phyloP scores from a whole-genome alignment of 148 eudicot species.

The Camellia lanceoleosa region DNA sequence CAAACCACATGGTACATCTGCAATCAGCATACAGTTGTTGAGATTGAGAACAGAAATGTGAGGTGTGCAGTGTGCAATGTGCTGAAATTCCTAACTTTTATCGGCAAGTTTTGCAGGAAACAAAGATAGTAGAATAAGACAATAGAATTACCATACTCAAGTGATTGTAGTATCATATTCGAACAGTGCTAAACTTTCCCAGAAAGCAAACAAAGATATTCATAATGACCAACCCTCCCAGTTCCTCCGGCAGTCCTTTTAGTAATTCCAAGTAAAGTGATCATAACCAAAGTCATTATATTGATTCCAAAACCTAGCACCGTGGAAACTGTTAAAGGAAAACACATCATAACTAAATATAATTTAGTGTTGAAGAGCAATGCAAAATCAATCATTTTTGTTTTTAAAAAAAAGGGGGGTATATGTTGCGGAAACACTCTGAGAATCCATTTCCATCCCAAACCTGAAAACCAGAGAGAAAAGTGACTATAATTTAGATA shows the following conservation, averaged over 20 bases:
- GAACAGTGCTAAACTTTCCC: not conserved
- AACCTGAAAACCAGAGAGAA: slow-evolving; percentile 39
- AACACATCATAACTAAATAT: not conserved
- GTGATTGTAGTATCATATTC: not conserved
- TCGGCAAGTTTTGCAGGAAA: not conserved
- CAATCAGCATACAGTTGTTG: not conserved
- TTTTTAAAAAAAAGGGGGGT: slow-evolving; percentile 38
- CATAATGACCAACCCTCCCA: slow-evolving; percentile 32
- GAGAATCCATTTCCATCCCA: slow-evolving; percentile 62
- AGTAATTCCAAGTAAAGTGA: slow-evolving; percentile 32
- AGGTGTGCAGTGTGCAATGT: not conserved
- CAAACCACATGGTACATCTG: not conserved
- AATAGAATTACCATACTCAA: not conserved
- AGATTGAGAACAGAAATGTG: not conserved
- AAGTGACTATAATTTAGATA: not conserved
- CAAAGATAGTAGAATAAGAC: not conserved
- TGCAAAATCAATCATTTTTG: not conserved
- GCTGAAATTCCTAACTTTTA: not conserved
- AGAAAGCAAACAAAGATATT: not conserved
- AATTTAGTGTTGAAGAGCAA: not conserved
- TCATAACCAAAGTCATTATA: slow-evolving; percentile 37
- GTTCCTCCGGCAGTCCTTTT: slow-evolving; percentile 23
- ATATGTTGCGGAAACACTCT: slow-evolving; percentile 60
- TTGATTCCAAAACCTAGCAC: slow-evolving; percentile 60
- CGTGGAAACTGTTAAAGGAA: slow-evolving; percentile 40